Evolutionary conservation across 2,329 filamentous ascomycete genomes (phyloP).

Genomic region (Fusarium piperis): DNA sequence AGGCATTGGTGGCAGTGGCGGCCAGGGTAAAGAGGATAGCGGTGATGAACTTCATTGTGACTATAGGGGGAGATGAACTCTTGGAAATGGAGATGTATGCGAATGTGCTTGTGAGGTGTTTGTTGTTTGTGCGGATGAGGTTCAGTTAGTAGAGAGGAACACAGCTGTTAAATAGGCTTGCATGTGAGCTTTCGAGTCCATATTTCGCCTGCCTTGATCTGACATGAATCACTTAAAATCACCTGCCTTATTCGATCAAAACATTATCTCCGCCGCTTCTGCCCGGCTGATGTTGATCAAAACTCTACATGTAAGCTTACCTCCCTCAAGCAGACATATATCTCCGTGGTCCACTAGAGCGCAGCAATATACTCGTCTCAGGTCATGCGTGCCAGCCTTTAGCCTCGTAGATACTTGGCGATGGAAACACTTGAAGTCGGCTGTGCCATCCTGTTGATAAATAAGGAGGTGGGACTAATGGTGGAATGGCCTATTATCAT

Average conservation of each 20-base stretch:
- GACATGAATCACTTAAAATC: neutral
- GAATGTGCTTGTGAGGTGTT: neutral
- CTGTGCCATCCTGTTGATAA: neutral
- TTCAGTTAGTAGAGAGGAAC: no score
- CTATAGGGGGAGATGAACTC: rapidly evolving
- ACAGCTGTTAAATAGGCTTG: neutral
- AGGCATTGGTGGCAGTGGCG: neutral
- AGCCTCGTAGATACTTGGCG: neutral
- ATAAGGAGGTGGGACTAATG: neutral
- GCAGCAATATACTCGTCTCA: neutral
- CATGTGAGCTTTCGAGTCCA: neutral
- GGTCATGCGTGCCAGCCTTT: neutral
- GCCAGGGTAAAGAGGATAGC: neutral
- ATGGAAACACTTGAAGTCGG: neutral
- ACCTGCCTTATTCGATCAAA: neutral
- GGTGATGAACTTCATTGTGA: neutral
- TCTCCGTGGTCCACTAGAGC: neutral
- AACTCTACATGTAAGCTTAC: neutral
- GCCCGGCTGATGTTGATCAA: neutral
- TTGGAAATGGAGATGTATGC: neutral
- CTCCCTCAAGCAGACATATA: neutral
- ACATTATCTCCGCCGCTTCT: neutral
- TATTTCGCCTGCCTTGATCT: no score
- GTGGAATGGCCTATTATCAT: no score
- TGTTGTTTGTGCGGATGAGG: neutral